Percentiles rank a stretch among this genome's conserved stretches.
Conservation (phyloP, 306 rosid species). For the Medicago truncatula region DNA sequence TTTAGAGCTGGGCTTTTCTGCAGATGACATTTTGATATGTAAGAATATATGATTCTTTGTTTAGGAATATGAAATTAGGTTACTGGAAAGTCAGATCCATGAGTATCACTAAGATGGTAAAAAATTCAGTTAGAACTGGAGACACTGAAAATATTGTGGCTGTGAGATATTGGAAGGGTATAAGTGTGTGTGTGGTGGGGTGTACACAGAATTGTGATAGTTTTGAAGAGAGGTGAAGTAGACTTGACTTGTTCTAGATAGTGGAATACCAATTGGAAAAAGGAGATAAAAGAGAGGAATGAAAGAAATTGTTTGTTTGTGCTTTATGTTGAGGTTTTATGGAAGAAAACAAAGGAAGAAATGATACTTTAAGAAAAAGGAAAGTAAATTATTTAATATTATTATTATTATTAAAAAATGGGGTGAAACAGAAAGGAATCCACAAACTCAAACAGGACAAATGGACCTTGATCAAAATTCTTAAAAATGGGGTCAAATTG, state of each 20-base stretch:
- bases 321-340: conserved; percentile 50
- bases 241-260: conserved; percentile 41
- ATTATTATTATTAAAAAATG: not conserved
- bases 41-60: conserved; percentile 13
- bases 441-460: conserved; percentile 77
- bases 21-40: conserved; percentile 59
- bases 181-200: not conserved
- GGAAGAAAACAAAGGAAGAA: conserved; percentile 43
- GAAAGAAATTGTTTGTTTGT: conserved; percentile 54
- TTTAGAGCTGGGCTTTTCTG: conserved; percentile 70
- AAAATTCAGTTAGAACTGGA: conserved; percentile 18
- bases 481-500: conserved; percentile 58
- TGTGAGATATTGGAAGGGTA: conserved; percentile 20
- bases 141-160: conserved; percentile 42
- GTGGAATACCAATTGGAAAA: conserved; percentile 29
- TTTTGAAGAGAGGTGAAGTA: conserved; percentile 35
- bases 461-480: conserved; percentile 65
- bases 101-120: conserved; percentile 8
- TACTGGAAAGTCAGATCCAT: conserved; percentile 50
- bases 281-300: conserved; percentile 38
- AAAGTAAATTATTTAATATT: not conserved
- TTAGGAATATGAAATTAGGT: not conserved
- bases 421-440: conserved; percentile 59
- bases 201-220: conserved; percentile 34
- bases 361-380: conserved; percentile 25